Conservation (phyloP, 257 asterid genomes). For the Ilex asprella region DNA sequence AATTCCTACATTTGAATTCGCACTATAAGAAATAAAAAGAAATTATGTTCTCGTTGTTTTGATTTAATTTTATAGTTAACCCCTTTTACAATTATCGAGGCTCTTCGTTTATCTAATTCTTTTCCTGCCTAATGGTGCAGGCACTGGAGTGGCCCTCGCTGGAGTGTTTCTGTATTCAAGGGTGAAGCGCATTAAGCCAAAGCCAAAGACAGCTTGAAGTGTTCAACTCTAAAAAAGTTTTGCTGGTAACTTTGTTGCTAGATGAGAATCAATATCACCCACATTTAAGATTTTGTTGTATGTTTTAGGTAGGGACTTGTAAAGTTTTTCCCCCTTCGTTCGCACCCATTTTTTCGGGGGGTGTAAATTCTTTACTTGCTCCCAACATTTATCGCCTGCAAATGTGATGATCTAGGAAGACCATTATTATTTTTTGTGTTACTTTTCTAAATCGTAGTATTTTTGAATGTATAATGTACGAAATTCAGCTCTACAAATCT, state of each 20-base stretch:
- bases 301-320: not conserved
- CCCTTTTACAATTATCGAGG: not conserved
- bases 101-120: too few relatives aligned
- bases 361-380: not conserved
- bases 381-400: not conserved
- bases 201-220: constrained; percentile 52
- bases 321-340: not conserved
- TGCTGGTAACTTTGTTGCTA: constrained; percentile 24
- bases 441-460: not conserved
- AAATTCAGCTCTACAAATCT: too few relatives aligned
- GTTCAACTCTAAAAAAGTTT: constrained; percentile 15
- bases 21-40: not conserved
- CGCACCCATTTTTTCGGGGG: not conserved
- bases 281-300: not conserved
- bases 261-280: constrained; percentile 9
- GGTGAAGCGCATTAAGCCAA: constrained; percentile 61
- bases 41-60: not conserved
- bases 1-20: constrained; percentile 6
- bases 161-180: constrained; percentile 94
- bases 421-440: not conserved
- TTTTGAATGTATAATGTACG: too few relatives aligned
- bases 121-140: constrained; percentile 27
- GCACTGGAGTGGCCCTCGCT: constrained; percentile 81
- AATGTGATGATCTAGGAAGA: not conserved
- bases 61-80: not conserved